phyloP scores from a whole-genome alignment of 768 basidiomycete genomes.

The Stropharia rugosoannulata region DNA sequence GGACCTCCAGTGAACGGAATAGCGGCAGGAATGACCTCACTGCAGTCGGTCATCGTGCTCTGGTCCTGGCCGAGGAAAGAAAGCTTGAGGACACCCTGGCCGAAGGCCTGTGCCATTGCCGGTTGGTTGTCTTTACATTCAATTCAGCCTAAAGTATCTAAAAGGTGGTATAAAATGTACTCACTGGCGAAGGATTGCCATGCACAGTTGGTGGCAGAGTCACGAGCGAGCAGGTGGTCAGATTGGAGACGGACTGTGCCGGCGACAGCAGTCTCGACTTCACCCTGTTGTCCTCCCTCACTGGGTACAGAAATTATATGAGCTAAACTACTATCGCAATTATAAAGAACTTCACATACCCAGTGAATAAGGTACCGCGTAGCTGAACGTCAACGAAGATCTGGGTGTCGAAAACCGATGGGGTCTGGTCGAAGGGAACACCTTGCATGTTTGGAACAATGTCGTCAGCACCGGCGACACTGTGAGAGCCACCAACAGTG shows the following conservation, averaged over 20 bases:
- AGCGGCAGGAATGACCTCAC: no score
- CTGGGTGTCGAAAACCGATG: constrained; percentile 35
- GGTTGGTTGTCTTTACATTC: constrained; percentile 30
- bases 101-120: background rate
- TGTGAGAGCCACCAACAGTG: constrained; percentile 24
- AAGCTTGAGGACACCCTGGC: background rate
- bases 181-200: background rate
- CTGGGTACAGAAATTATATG: background rate
- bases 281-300: background rate
- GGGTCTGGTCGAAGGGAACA: constrained; percentile 42
- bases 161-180: background rate
- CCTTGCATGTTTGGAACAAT: constrained; percentile 16
- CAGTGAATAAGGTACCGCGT: constrained; percentile 36
- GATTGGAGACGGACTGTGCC: background rate
- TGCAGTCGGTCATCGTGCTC: background rate
- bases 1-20: no score
- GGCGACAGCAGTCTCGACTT: background rate
- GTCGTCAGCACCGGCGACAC: constrained; percentile 17
- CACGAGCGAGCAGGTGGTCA: background rate
- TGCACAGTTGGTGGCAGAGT: background rate
- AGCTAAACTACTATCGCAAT: background rate
- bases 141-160: constrained; percentile 30
- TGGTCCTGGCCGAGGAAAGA: background rate
- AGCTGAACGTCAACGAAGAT: constrained; percentile 42
- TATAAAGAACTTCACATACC: constrained; percentile 16